Percentiles rank a stretch among this genome's conserved stretches.
phyloP scores from a whole-genome alignment of 139 green algal species.

The Spirogloea muscicola region DNA sequence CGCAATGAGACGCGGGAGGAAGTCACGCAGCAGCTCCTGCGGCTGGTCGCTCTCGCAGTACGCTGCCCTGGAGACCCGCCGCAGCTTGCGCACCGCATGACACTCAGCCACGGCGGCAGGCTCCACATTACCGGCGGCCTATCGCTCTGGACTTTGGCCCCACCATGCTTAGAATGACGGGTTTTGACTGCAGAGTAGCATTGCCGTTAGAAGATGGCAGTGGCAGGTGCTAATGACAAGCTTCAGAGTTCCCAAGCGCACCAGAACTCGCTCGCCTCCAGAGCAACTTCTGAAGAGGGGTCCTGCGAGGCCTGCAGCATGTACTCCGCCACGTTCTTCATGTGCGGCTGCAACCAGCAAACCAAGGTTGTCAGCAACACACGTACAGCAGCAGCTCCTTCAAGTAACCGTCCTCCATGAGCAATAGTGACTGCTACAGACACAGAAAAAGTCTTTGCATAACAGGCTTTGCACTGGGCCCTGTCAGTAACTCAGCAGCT shows the following conservation, averaged over 20 bases:
- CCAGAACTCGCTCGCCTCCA: conserved; percentile 97
- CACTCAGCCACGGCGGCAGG: not conserved
- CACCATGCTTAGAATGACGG: too few relatives aligned
- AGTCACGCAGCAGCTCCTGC: conserved; percentile 63
- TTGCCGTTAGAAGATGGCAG: not conserved
- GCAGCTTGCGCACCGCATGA: conserved; percentile 5
- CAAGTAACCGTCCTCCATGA: too few relatives aligned
- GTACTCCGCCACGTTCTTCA: conserved; percentile 86
- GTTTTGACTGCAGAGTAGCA: too few relatives aligned
- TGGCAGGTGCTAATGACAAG: conserved; percentile 63
- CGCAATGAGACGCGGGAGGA: conserved; percentile 75
- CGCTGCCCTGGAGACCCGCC: conserved; percentile 30
- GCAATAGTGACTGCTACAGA: too few relatives aligned
- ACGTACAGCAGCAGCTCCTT: too few relatives aligned
- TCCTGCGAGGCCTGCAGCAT: conserved; percentile 82
- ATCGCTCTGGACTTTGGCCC: not conserved
- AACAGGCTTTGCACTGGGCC: too few relatives aligned
- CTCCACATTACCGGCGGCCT: not conserved
- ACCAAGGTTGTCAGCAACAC: not conserved
- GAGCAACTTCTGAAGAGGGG: conserved; percentile 67
- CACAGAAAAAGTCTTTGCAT: too few relatives aligned
- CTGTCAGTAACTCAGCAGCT: too few relatives aligned
- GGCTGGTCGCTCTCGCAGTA: conserved; percentile 47
- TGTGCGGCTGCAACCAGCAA: conserved; percentile 42
- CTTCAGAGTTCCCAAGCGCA: conserved; percentile 19